phyloP scores from a whole-genome alignment of 495 filamentous ascomycete genomes.

The Penicillium robsamsonii region DNA sequence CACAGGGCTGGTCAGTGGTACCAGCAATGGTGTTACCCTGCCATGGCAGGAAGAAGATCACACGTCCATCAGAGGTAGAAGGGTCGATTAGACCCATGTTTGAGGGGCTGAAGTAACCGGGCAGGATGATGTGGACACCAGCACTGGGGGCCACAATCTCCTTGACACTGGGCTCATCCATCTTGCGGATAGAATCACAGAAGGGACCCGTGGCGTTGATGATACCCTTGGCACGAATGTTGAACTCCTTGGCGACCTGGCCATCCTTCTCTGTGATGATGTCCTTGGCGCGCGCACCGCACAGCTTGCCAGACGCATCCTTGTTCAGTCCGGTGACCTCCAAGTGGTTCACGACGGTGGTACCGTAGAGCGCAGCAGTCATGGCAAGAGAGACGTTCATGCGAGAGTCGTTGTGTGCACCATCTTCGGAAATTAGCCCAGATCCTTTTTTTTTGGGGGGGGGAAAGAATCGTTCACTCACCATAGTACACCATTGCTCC shows the following conservation, averaged over 20 bases:
- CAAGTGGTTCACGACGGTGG: conserved; percentile 88
- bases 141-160: conserved; percentile 94
- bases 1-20: conserved; percentile 88
- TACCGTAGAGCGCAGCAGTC: conserved; percentile 91
- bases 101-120: conserved; percentile 90
- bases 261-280: conserved; percentile 60
- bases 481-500: conserved; percentile 96
- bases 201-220: conserved; percentile 98
- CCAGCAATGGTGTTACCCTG: conserved; percentile 98
- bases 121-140: conserved; percentile 91
- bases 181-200: conserved; percentile 87
- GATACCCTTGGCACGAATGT: conserved; percentile 81
- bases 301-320: conserved; percentile 72
- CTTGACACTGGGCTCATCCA: conserved; percentile 71
- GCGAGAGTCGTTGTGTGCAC: conserved; percentile 95
- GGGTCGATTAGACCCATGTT: conserved; percentile 98
- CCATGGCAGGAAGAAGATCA: conserved; percentile 99
- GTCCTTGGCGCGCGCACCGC: conserved; percentile 77
- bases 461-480: conserved; percentile 28
- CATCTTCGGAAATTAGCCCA: conserved; percentile 52
- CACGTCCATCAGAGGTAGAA: conserved; percentile 87
- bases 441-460: not conserved
- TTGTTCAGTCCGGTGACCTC: conserved; percentile 86
- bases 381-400: conserved; percentile 98
- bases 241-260: conserved; percentile 58